Base-by-base conservation (phyloP, 2,329 filamentous ascomycete genomes). In the Thielaviopsis populi region DNA sequence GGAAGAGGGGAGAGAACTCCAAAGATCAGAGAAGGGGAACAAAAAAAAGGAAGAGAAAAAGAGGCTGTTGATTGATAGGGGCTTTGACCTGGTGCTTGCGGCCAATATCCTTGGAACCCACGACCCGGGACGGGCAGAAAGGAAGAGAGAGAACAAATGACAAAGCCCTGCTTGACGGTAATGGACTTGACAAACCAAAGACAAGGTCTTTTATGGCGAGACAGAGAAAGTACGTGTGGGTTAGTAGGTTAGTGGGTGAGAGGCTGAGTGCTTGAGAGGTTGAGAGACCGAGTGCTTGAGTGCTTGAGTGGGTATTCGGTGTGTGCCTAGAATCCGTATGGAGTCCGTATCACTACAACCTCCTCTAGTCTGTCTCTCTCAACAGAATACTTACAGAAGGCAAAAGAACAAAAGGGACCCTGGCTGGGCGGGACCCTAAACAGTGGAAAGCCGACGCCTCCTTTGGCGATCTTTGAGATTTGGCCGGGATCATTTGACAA, bases 381-480 rank as follows among this genome's bases (percentile, higher is more conserved):
- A 54, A 54, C 27, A 56, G 50, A 56, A 56, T 56, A 19, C 13
- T 27, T 22, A 22, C 33, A 33, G 50, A 56, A 37, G 50, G 10
- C 50, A 10, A 56, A 27, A 56, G 50, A 56, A 56, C 50, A 50
- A 50, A 24, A 50, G 46, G 5, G 3, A 33, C 27, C 50, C 50
- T 30, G 17, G 15, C 17, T 56, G 13, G 50, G 0, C 50, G 17
- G 17, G 13, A 56, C 50, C 50, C 50, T 13, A 56, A 56, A 33
- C 7, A n/a, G 50, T 37, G 50, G 50, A 17, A 56, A 56, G 50
- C 50, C 50, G 50, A n/a, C 27, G 27, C 27, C 50, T 33, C 27
- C 27, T 56, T 56, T 56, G 50, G 50, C 50, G 50, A 56, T 56
- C 50, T 6, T n/a, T 33, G 17, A 56, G 50, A 56, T 33, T 56